Evolutionary conservation across 2,329 filamentous ascomycete species (phyloP), one percentile per base, ranked within the genome.

Genomic region (Bipolaris sorokiniana): DNA sequence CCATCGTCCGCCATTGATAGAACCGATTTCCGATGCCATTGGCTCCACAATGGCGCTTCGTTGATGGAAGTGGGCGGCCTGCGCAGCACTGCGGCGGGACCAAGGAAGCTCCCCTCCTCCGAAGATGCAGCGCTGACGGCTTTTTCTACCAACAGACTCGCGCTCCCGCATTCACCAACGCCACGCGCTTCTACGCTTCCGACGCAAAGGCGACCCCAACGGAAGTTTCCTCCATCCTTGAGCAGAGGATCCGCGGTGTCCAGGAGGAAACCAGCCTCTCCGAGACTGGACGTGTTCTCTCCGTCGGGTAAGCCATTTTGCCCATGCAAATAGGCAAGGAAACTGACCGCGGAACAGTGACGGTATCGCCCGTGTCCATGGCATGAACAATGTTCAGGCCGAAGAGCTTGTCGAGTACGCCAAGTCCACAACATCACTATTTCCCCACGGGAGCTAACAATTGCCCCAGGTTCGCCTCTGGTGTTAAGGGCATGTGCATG

Each of bases 401-500:
- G 95, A 99, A 85, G 95, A 99, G 87, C 90, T 99, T 81, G 95
- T 99, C 80, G 95, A 99, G 93, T 97, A 92, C 77, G 92, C 90
- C 54, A 61, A 58, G 23, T 51, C 60, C 59, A 49, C 51, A 55
- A 50, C 51, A 55, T 26, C 37, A 37, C 45, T 47, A 50, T 44
- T 37, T 58, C 40, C 51, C 56, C 48, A 58, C 20, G 54, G 59
- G 57, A 54, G 66, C 73, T 76, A 67, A 76, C 66, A 57, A 60
- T 61, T 52, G 23, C 45, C 45, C 56, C 70, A 97, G 93, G 87
- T 99, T 99, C 86, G 92, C 95, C 77, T 99, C 95, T 70, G 95
- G 95, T 82, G 95, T 98, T 83, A 98, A 98, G 90, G 95, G 95
- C 82, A 99, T 99, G 95, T 98, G 94, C 91, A 98, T 99, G 94